Conservation (phyloP, 2,329 filamentous ascomycete species). For the Coniella lustricola region DNA sequence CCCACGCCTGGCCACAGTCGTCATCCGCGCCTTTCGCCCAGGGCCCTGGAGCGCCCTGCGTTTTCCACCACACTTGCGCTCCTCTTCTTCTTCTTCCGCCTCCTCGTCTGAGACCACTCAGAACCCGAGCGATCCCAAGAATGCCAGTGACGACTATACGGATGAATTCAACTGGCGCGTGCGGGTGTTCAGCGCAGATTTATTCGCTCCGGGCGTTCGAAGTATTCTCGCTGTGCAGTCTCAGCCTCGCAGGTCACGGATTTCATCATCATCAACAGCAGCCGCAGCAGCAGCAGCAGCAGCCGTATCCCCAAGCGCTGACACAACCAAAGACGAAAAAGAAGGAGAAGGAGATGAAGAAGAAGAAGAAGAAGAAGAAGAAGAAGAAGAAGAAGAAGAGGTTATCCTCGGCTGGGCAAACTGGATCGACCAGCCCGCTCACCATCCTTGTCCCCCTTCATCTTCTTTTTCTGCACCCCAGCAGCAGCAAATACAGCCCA, state of each 20-base stretch:
- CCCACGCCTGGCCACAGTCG: background rate
- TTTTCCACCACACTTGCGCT: slow-evolving; percentile 1
- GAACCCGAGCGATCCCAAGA: too few relatives aligned
- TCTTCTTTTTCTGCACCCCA: too few relatives aligned
- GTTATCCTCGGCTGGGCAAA: slow-evolving; percentile 9
- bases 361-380: background rate
- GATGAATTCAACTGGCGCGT: slow-evolving; percentile 7
- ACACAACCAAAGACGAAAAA: too few relatives aligned
- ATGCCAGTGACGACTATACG: background rate
- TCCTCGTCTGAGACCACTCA: too few relatives aligned
- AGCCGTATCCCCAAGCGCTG: too few relatives aligned
- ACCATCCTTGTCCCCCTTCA: too few relatives aligned
- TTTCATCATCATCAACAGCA: background rate
- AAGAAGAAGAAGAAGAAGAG: background rate
- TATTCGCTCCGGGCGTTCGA: background rate
- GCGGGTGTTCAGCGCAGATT: background rate
- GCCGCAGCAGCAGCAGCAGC: background rate
- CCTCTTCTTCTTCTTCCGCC: background rate
- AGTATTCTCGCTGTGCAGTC: slow-evolving; percentile 1
- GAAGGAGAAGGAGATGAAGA: too few relatives aligned
- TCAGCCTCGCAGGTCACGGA: too few relatives aligned
- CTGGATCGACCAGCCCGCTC: slow-evolving; percentile 6
- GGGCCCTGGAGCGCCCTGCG: slow-evolving; percentile 9
- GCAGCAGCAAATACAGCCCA: background rate
- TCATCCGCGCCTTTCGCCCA: background rate